Percentiles rank a stretch among this genome's conserved stretches.
Evolutionary conservation across 2,329 filamentous ascomycete genomes (phyloP).

Genomic region (Aspergillus fructus): DNA sequence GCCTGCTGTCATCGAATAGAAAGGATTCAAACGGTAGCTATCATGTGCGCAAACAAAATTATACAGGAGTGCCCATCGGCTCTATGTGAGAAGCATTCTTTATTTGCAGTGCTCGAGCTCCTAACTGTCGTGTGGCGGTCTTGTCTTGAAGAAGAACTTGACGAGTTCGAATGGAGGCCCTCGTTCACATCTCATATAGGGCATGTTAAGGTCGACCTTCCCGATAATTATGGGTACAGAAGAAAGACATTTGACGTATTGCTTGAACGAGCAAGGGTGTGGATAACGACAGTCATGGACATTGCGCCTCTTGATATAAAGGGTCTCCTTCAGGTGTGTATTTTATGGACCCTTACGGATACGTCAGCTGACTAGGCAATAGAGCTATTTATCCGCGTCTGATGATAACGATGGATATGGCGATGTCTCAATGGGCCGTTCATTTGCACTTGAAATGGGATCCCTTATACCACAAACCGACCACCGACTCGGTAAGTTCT

Average conservation of each 20-base stretch:
- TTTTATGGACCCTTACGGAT: not conserved
- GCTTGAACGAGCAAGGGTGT: conserved; percentile 71
- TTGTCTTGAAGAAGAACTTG: conserved; percentile 90
- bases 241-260: conserved; percentile 75
- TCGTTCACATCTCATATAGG: conserved; percentile 75
- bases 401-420: conserved; percentile 89
- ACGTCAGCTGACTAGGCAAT: not conserved
- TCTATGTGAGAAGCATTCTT: conserved; percentile 81
- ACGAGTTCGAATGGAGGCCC: conserved; percentile 85
- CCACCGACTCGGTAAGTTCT: conserved; percentile 64
- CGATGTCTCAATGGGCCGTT: conserved; percentile 86
- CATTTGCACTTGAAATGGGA: conserved; percentile 91
- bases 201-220: conserved; percentile 82
- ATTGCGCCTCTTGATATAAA: conserved; percentile 92
- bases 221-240: conserved; percentile 84
- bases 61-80: conserved; percentile 82
- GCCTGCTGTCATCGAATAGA: conserved; percentile 92
- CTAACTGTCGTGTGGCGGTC: conserved; percentile 93
- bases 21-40: conserved; percentile 84
- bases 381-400: conserved; percentile 94
- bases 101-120: conserved; percentile 90
- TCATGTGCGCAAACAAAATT: conserved; percentile 79
- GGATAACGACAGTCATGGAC: conserved; percentile 78
- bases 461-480: conserved; percentile 82
- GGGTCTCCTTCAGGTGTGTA: conserved; percentile 68